phyloP scores from a whole-genome alignment of 768 basidiomycete species.

The Agaricus subrufescens region DNA sequence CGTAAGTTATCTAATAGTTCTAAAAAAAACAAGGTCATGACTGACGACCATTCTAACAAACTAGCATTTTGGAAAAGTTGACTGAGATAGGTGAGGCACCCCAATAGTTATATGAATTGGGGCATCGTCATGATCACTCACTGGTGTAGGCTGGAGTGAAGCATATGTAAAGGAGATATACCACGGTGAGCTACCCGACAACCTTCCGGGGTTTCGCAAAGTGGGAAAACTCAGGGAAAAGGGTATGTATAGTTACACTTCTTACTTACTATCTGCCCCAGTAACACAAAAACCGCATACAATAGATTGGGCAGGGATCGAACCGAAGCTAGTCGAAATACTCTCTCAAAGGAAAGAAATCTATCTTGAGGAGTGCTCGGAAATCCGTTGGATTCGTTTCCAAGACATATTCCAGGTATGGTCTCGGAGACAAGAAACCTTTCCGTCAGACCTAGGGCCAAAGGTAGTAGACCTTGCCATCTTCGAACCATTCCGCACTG shows the following conservation, averaged over 20 bases:
- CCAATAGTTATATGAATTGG: too few species aligned
- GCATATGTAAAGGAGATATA: not conserved
- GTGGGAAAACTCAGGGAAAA: not conserved
- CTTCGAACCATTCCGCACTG: not conserved
- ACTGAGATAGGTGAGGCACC: not conserved
- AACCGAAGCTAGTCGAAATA: not conserved
- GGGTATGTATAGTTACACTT: not conserved
- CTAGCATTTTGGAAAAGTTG: not conserved
- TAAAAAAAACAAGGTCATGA: not conserved
- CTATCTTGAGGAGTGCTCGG: not conserved
- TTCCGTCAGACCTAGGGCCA: not conserved
- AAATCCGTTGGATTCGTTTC: not conserved
- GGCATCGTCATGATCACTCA: too few species aligned
- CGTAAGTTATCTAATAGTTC: not conserved
- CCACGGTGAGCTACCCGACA: not conserved
- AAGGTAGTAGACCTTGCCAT: not conserved
- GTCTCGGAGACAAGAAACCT: not conserved
- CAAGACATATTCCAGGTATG: not conserved
- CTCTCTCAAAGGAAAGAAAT: not conserved
- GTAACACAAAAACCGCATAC: not conserved
- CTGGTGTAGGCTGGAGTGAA: not conserved
- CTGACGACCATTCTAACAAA: too few species aligned
- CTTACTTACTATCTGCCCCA: not conserved
- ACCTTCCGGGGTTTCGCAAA: not conserved
- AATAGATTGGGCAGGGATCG: not conserved